Evolutionary conservation across 2,329 filamentous ascomycete genomes (phyloP).

Genomic region (Trichoderma arundinaceum): DNA sequence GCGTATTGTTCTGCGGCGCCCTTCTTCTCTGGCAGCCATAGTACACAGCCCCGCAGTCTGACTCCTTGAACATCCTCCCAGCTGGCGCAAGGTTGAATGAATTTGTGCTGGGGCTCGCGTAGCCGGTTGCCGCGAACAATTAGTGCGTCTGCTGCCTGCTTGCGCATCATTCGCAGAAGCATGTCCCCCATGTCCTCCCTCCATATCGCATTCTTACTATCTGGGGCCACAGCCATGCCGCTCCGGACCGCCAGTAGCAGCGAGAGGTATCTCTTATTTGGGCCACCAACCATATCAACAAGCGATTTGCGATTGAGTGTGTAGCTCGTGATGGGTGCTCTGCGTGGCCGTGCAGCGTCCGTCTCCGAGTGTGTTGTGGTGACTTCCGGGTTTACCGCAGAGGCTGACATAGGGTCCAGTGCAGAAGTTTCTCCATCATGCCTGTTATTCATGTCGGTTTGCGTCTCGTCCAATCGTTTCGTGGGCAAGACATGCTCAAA

Average conservation of each 20-base stretch:
- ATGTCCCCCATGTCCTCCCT: conserved; percentile 62
- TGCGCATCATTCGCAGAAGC: conserved; percentile 57
- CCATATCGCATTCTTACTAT: conserved; percentile 36
- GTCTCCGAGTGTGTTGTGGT: background rate
- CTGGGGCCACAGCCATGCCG: conserved; percentile 39
- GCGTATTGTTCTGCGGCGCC: conserved; percentile 48
- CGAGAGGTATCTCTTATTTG: conserved; percentile 32
- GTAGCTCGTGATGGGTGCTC: conserved; percentile 40
- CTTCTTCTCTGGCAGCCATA: conserved; percentile 47
- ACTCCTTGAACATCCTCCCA: conserved; percentile 53
- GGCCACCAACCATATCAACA: conserved; percentile 38
- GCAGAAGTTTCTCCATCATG: background rate
- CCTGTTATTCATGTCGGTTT: background rate
- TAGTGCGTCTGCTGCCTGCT: conserved; percentile 54
- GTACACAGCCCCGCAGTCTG: conserved; percentile 52
- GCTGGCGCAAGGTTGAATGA: conserved; percentile 48
- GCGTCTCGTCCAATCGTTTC: conserved; percentile 21
- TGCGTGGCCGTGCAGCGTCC: conserved; percentile 23
- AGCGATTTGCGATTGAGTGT: conserved; percentile 41
- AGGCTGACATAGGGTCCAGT: background rate
- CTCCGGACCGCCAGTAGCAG: conserved; percentile 36
- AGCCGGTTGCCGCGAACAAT: conserved; percentile 36
- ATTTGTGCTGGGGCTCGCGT: conserved; percentile 44
- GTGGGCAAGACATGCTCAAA: conserved; percentile 39
- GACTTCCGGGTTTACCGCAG: background rate